Percentiles rank a stretch among this genome's conserved stretches.
Evolutionary conservation across 129 eudicot species (phyloP).

Genomic region (Pittosporum tobira): DNA sequence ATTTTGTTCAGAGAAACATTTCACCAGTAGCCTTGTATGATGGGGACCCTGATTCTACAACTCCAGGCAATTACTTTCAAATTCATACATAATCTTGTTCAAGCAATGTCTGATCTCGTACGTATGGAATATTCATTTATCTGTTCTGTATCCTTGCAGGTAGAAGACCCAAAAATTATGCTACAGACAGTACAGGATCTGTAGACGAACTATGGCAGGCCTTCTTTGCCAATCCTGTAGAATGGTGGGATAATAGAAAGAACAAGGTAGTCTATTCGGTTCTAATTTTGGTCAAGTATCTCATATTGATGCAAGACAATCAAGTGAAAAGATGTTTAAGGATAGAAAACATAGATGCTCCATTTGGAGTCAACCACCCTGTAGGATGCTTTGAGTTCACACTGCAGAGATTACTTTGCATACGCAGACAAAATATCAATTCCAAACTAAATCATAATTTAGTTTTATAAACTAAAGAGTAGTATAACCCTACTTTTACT

Average conservation of each 20-base stretch:
- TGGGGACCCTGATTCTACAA: slow-evolving; percentile 49
- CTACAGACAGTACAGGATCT: slow-evolving; percentile 44
- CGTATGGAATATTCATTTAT: background rate
- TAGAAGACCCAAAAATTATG: slow-evolving; percentile 32
- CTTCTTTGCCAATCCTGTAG: slow-evolving; percentile 82
- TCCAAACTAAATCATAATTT: no score
- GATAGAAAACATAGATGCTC: no score
- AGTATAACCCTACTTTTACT: no score
- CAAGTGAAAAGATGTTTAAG: no score
- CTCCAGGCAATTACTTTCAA: slow-evolving; percentile 34
- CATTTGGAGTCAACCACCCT: no score
- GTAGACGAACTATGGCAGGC: slow-evolving; percentile 96
- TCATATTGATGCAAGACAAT: no score
- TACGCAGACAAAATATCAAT: no score
- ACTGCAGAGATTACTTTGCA: no score
- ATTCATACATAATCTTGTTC: background rate
- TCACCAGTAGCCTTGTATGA: slow-evolving; percentile 41
- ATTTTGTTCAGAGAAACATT: slow-evolving; percentile 53
- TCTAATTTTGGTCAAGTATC: no score
- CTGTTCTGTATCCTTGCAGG: slow-evolving; percentile 27
- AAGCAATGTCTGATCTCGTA: background rate
- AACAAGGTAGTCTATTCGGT: slow-evolving; percentile 54
- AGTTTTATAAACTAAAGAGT: no score
- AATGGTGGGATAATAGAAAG: slow-evolving; percentile 97
- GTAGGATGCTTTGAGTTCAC: no score